phyloP scores from a whole-genome alignment of 371 early-diverging fungal species.

The Lichtheimia ramosa region DNA sequence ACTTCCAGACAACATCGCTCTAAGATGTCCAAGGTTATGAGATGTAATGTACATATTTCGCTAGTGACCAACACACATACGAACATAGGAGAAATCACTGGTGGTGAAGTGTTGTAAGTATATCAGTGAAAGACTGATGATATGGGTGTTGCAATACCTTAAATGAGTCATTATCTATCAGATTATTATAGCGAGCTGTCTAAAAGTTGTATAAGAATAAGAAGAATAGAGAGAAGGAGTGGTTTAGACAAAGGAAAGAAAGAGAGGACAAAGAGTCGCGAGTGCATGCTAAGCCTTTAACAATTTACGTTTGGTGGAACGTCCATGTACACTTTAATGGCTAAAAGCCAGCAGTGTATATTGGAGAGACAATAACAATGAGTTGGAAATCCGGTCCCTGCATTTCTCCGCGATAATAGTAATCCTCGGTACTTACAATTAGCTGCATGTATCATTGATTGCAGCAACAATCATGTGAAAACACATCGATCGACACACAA shows the following conservation, averaged over 20 bases:
- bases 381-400: too few relatives aligned
- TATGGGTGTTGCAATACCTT: constrained; percentile 13
- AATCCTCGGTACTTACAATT: too few relatives aligned
- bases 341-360: too few relatives aligned
- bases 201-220: not conserved
- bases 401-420: too few relatives aligned
- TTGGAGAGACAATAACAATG: too few relatives aligned
- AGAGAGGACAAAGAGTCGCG: not conserved
- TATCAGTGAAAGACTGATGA: not conserved
- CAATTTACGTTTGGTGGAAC: too few relatives aligned
- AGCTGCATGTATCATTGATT: too few relatives aligned
- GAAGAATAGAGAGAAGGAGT: not conserved
- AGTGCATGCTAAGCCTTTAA: too few relatives aligned
- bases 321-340: too few relatives aligned
- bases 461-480: too few relatives aligned
- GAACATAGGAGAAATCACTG: constrained; percentile 47
- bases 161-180: constrained; percentile 32
- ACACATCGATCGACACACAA: too few relatives aligned
- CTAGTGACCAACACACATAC: constrained; percentile 13
- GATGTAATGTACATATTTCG: not conserved
- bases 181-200: not conserved
- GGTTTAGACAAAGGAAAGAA: not conserved
- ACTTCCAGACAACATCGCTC: constrained; percentile 36
- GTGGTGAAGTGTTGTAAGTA: too few relatives aligned
- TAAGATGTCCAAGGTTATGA: constrained; percentile 5